Percentiles rank a stretch among this genome's conserved stretches.
These are phyloP conservation scores for Mycena filopes DNA, from an alignment of 768 basidiomycete species.

Conservation along the genomic window DNA sequence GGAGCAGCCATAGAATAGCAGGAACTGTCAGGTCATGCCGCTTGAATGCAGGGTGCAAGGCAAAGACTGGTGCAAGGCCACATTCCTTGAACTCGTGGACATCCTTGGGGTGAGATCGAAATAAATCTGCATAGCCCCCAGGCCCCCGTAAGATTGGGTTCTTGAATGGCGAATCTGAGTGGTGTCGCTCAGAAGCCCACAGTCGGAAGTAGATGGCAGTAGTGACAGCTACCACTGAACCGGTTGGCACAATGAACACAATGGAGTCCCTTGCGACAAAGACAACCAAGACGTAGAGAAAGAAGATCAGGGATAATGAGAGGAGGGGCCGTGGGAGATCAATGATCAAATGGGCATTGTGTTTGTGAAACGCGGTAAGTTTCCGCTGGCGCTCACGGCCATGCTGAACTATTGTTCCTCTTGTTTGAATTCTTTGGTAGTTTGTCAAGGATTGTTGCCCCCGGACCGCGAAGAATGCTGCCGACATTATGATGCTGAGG, in stretches of 20 bases:
- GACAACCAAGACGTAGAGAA: not conserved
- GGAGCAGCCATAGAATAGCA: not conserved
- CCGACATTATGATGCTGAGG: not conserved
- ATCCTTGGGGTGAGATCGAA: not conserved
- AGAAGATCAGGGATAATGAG: not conserved
- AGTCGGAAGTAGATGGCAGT: not conserved
- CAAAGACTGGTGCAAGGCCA: not conserved
- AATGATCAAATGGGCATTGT: not conserved
- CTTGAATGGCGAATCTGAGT: too few relatives aligned
- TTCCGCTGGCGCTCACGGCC: not conserved
- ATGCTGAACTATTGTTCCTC: not conserved
- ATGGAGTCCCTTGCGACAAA: not conserved
- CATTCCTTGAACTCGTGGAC: not conserved
- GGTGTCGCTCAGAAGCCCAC: too few relatives aligned
- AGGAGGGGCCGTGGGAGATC: not conserved
- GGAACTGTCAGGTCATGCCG: not conserved
- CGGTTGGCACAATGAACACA: not conserved
- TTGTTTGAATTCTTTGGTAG: not conserved
- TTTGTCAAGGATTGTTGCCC: not conserved
- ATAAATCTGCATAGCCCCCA: not conserved
- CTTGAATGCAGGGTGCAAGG: not conserved
- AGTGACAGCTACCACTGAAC: not conserved
- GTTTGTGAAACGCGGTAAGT: not conserved
- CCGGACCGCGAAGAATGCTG: not conserved
- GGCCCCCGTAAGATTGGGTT: too few relatives aligned